These are phyloP conservation scores for Panaeolus papilionaceus DNA, from an alignment of 768 basidiomycete species.

Conservation along the genomic window DNA sequence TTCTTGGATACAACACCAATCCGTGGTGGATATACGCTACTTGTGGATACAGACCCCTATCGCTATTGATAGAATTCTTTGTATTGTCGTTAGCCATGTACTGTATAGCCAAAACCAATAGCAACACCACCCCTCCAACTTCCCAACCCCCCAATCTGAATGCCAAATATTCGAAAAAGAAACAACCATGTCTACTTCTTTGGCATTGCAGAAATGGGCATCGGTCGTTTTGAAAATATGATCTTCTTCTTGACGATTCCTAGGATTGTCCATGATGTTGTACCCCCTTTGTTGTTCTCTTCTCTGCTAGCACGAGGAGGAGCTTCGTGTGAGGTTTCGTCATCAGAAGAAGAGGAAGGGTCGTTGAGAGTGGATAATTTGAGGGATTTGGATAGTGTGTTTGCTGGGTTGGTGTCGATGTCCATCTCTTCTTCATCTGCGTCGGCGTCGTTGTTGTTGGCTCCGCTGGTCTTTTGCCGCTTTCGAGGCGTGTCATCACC, in stretches of 20 bases:
- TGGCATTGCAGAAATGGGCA: slow-evolving; percentile 54
- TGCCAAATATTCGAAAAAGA: background rate
- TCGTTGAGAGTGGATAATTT: slow-evolving; percentile 24
- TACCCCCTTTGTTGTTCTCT: slow-evolving; percentile 2
- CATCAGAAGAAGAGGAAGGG: slow-evolving; percentile 15
- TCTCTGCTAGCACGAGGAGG: background rate
- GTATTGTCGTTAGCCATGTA: too few species aligned
- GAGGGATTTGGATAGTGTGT: background rate
- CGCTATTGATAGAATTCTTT: background rate
- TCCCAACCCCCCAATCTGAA: too few species aligned
- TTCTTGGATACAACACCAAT: background rate
- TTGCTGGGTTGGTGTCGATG: slow-evolving; percentile 26
- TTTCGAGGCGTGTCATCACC: slow-evolving; percentile 20
- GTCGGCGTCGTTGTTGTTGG: slow-evolving; percentile 19
- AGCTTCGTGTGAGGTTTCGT: slow-evolving; percentile 9
- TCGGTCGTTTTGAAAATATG: slow-evolving; percentile 82
- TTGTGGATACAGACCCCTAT: background rate
- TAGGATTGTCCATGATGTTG: slow-evolving; percentile 61
- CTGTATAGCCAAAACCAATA: too few species aligned
- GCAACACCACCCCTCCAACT: too few species aligned
- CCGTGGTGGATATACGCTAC: slow-evolving; percentile 5
- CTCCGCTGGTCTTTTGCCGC: slow-evolving; percentile 23
- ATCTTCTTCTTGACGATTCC: slow-evolving; percentile 84
- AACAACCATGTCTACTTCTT: slow-evolving; percentile 32
- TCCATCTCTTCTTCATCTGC: slow-evolving; percentile 28